A percentile compares a stretch with the other conserved stretches of the same genome.
phyloP scores from a whole-genome alignment of 176 grass and related monocot genomes.

The Musa beccarii region DNA sequence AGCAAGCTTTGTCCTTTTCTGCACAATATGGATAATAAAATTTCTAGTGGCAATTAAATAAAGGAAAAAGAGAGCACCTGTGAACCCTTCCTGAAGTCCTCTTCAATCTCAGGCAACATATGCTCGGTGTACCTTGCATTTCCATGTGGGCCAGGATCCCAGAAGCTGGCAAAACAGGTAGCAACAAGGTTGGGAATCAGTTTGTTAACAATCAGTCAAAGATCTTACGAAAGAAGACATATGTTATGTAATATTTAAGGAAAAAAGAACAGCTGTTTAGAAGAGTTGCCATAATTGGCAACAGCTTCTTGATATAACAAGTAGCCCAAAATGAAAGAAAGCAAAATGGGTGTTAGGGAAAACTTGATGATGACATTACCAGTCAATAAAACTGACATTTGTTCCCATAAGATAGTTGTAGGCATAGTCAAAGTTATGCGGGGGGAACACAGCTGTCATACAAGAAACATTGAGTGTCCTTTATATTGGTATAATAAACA shows the following conservation, averaged over 20 bases:
- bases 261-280: not conserved
- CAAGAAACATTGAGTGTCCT: constrained; percentile 29
- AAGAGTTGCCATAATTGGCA: not conserved
- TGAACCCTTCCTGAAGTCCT: constrained; percentile 14
- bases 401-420: constrained; percentile 93
- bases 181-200: not conserved
- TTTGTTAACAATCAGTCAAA: not conserved
- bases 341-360: constrained; percentile 14
- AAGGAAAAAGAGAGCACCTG: not conserved
- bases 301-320: not conserved
- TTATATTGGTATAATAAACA: constrained; percentile 23
- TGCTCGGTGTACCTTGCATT: constrained; percentile 14
- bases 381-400: constrained; percentile 80
- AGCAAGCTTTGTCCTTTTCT: not conserved
- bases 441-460: constrained; percentile 74
- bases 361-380: constrained; percentile 41
- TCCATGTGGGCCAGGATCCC: constrained; percentile 17
- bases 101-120: constrained; percentile 13
- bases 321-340: not conserved
- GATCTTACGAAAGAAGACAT: not conserved
- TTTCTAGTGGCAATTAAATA: not conserved
- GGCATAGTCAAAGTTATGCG: constrained; percentile 88
- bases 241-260: not conserved
- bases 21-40: not conserved
- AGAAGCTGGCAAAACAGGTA: constrained; percentile 4